Evolutionary conservation across 441 rosid genomes (phyloP).

Genomic region (Biscutella laevigata): DNA sequence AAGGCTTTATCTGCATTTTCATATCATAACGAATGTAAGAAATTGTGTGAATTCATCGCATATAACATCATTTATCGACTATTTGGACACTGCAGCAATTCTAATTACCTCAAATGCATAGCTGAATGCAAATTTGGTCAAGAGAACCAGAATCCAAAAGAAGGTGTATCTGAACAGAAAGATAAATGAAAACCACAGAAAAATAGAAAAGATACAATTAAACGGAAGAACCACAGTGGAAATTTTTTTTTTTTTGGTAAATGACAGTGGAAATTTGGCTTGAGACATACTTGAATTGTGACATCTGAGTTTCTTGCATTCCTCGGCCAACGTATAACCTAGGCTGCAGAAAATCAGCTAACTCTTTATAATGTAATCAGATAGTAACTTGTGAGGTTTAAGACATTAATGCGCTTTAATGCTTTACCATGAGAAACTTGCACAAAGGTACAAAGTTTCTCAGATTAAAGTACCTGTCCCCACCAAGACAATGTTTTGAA

Average conservation of each 20-base stretch:
- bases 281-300: slow-evolving; percentile 67
- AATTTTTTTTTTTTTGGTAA: no score
- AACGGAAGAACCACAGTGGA: slow-evolving; percentile 14
- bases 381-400: slow-evolving; percentile 1
- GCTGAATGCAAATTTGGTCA: slow-evolving; percentile 71
- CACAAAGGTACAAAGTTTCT: slow-evolving; percentile 9
- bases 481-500: slow-evolving; percentile 65
- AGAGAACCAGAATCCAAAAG: slow-evolving; percentile 80
- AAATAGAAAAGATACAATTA: slow-evolving; percentile 8
- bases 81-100: slow-evolving; percentile 8
- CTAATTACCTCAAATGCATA: slow-evolving; percentile 77
- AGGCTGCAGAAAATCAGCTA: slow-evolving; percentile 48
- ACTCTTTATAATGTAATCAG: slow-evolving; percentile 7
- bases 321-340: slow-evolving; percentile 86
- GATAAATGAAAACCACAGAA: not conserved
- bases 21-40: slow-evolving; percentile 1
- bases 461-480: slow-evolving; percentile 54
- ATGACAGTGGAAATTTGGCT: no score
- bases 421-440: not conserved
- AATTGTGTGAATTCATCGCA: not conserved
- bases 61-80: slow-evolving; percentile 1
- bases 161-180: slow-evolving; percentile 57
- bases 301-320: slow-evolving; percentile 93
- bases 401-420: not conserved
- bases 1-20: slow-evolving; percentile 77